Conservation (phyloP, 2,329 filamentous ascomycete genomes). For the Monilinia fructicola region DNA sequence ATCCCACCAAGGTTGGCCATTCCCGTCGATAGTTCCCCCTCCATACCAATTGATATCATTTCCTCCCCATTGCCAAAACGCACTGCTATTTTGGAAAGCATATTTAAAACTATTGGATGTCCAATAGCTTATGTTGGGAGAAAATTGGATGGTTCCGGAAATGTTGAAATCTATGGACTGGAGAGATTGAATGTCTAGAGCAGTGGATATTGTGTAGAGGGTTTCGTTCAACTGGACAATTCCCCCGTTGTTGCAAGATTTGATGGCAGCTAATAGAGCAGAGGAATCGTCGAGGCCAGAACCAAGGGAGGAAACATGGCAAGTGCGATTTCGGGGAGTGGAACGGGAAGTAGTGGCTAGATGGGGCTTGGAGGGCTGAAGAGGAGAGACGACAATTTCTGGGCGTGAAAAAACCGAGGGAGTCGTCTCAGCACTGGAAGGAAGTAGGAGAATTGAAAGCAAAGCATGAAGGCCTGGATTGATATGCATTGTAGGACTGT, state of each 20-base stretch:
- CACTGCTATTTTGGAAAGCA: slow-evolving; percentile 10
- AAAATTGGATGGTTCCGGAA: slow-evolving; percentile 16
- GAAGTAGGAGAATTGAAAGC: neutral
- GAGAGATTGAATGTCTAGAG: slow-evolving; percentile 9
- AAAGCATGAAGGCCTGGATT: neutral
- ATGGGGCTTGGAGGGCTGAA: slow-evolving; percentile 13
- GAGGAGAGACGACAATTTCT: slow-evolving; percentile 7
- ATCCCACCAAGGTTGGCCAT: slow-evolving; percentile 20
- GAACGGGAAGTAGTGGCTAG: neutral
- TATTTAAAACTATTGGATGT: slow-evolving; percentile 8
- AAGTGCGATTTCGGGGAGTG: slow-evolving; percentile 13
- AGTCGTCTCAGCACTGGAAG: neutral
- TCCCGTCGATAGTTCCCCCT: slow-evolving; percentile 18
- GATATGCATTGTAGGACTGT: neutral
- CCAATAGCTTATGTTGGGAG: slow-evolving; percentile 11
- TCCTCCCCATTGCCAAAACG: slow-evolving; percentile 15
- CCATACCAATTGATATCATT: slow-evolving; percentile 17
- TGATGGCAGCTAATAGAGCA: slow-evolving; percentile 1
- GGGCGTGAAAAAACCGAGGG: neutral
- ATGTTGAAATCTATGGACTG: slow-evolving; percentile 16
- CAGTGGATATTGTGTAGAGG: slow-evolving; percentile 17
- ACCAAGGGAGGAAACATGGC: slow-evolving; percentile 10
- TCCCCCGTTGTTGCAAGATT: slow-evolving; percentile 19
- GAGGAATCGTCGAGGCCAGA: slow-evolving; percentile 12
- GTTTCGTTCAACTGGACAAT: slow-evolving; percentile 11